Conservation (phyloP, 73 alveolate species). For the Loxodes magnus region DNA sequence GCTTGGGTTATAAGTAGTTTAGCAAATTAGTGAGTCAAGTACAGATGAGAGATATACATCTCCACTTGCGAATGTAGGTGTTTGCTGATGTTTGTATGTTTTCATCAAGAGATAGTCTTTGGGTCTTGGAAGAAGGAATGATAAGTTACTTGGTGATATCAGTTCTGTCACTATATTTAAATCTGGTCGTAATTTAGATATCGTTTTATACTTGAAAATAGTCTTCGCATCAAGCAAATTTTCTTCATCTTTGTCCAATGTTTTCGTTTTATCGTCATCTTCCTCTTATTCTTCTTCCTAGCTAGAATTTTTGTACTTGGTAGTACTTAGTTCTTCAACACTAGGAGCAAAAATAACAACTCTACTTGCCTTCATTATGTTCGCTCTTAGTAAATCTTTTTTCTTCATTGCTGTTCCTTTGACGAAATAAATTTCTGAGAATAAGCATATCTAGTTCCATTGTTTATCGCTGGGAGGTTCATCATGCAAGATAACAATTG, state of each 20-base stretch:
- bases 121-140: slow-evolving; percentile 62
- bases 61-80: slow-evolving; percentile 96
- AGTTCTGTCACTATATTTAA: slow-evolving; percentile 83
- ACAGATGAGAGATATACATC: slow-evolving; percentile 83
- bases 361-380: slow-evolving; percentile 69
- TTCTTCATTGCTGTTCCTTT: slow-evolving; percentile 79
- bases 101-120: slow-evolving; percentile 41
- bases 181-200: slow-evolving; percentile 58
- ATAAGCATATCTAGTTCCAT: slow-evolving; percentile 75
- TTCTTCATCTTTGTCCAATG: slow-evolving; percentile 71
- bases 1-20: slow-evolving; percentile 88
- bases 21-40: slow-evolving; percentile 83
- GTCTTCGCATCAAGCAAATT: slow-evolving; percentile 86
- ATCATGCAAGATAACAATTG: slow-evolving; percentile 78
- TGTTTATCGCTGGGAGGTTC: slow-evolving; percentile 74
- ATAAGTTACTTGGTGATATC: slow-evolving; percentile 69
- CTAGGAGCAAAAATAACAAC: slow-evolving; percentile 83
- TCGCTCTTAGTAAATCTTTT: slow-evolving; percentile 74
- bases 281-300: slow-evolving; percentile 24
- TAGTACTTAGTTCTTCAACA: slow-evolving; percentile 38
- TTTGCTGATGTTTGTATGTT: slow-evolving; percentile 64
- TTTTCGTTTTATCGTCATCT: slow-evolving; percentile 30
- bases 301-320: slow-evolving; percentile 31
- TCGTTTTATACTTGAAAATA: slow-evolving; percentile 79
- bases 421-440: slow-evolving; percentile 84